Percentiles rank a stretch among this genome's conserved stretches.
Evolutionary conservation across 306 rosid species (phyloP).

Genomic region (Malus sylvestris): DNA sequence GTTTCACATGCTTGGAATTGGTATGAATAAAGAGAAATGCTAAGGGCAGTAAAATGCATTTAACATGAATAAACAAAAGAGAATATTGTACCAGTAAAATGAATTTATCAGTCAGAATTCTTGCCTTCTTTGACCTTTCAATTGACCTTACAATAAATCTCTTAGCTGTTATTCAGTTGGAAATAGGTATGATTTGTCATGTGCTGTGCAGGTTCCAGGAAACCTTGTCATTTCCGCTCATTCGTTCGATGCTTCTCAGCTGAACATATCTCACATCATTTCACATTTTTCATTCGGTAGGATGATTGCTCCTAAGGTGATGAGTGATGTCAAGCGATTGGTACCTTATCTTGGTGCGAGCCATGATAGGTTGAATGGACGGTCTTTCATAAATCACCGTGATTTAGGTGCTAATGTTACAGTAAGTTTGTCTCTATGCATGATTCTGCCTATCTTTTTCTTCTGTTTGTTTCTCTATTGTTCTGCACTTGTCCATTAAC

Average conservation of each 20-base stretch:
- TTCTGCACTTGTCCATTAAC: background rate
- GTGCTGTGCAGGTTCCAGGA: constrained; percentile 80
- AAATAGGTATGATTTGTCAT: background rate
- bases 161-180: background rate
- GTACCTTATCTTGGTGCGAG: constrained; percentile 71
- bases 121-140: background rate
- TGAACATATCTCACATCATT: constrained; percentile 91
- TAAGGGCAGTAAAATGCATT: background rate
- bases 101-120: background rate
- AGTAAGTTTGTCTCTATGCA: constrained; percentile 47
- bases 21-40: background rate
- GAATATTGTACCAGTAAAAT: background rate
- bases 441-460: background rate
- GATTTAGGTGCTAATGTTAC: constrained; percentile 77
- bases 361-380: constrained; percentile 80
- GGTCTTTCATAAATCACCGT: constrained; percentile 66
- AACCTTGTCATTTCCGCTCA: constrained; percentile 67
- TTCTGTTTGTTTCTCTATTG: constrained; percentile 7
- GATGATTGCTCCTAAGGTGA: constrained; percentile 49
- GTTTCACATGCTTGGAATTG: background rate
- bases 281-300: constrained; percentile 67
- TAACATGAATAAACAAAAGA: background rate
- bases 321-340: constrained; percentile 61
- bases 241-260: constrained; percentile 79
- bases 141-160: background rate